Conservation (phyloP, 208 protist species). For the Leishmania turanica region DNA sequence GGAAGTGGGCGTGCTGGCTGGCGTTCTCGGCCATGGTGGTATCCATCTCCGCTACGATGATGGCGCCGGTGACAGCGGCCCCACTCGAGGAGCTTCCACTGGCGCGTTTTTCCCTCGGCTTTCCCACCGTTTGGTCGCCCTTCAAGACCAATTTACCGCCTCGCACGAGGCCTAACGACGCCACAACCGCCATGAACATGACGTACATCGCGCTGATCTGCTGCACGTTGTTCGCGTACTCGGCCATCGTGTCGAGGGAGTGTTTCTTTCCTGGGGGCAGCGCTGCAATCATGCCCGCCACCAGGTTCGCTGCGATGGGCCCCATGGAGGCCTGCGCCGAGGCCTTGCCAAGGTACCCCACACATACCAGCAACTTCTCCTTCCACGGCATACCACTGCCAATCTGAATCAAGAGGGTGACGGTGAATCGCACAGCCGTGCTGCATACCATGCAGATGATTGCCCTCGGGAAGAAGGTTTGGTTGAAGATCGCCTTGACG, state of each 20-base stretch:
- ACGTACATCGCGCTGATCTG: constrained; percentile 79
- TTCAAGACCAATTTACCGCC: constrained; percentile 53
- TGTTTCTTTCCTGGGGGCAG: constrained; percentile 29
- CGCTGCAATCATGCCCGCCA: constrained; percentile 40
- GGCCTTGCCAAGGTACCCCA: constrained; percentile 75
- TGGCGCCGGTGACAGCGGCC: not conserved
- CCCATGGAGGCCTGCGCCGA: constrained; percentile 80
- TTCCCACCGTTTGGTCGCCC: constrained; percentile 18
- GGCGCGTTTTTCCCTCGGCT: not conserved
- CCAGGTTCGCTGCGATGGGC: constrained; percentile 62
- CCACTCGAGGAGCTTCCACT: not conserved
- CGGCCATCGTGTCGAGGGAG: constrained; percentile 30
- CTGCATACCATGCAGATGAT: constrained; percentile 62
- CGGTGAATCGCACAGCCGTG: constrained; percentile 55
- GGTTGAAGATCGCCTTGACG: constrained; percentile 66
- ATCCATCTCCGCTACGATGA: not conserved
- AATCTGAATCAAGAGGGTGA: constrained; percentile 57
- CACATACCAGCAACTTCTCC: constrained; percentile 68
- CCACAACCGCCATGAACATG: constrained; percentile 77
- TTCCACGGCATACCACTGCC: constrained; percentile 51
- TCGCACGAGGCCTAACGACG: constrained; percentile 63
- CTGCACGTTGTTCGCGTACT: constrained; percentile 72
- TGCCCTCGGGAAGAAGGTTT: constrained; percentile 67
- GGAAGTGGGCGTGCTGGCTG: not conserved
- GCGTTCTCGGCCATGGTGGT: not conserved